A percentile compares a stretch with the other conserved stretches of the same genome.
Conservation (phyloP, 768 basidiomycete genomes). For the Rhodotorula sphaerocarpa region DNA sequence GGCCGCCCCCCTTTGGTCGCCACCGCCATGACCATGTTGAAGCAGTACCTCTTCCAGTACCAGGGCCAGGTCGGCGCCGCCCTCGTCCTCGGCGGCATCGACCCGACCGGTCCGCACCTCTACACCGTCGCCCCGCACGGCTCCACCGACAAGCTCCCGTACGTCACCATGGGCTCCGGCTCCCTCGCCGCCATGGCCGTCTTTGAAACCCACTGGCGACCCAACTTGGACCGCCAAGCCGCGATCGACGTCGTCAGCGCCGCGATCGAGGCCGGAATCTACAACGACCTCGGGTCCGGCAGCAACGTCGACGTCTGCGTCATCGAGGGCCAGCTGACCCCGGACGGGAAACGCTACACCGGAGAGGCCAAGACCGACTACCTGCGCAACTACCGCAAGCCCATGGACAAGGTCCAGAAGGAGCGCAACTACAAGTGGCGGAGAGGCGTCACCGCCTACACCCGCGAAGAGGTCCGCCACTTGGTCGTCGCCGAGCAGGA, state of each 20-base stretch:
- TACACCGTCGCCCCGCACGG: slow-evolving; percentile 96
- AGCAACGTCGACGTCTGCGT: slow-evolving; percentile 98
- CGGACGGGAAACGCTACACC: slow-evolving; percentile 41
- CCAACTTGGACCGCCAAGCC: slow-evolving; percentile 74
- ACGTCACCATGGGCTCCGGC: slow-evolving; percentile 97
- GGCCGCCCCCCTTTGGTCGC: slow-evolving; percentile 88
- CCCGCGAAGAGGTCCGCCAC: slow-evolving; percentile 25
- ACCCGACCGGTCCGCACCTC: slow-evolving; percentile 82
- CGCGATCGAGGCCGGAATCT: slow-evolving; percentile 91
- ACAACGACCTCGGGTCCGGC: slow-evolving; percentile 97
- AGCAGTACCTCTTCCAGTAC: slow-evolving; percentile 88
- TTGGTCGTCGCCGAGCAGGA: slow-evolving; percentile 36
- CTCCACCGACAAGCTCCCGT: slow-evolving; percentile 95
- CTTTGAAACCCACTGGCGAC: slow-evolving; percentile 77
- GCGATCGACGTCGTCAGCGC: slow-evolving; percentile 74
- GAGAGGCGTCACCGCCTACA: slow-evolving; percentile 6
- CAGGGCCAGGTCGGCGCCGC: slow-evolving; percentile 93
- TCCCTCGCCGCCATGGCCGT: slow-evolving; percentile 96
- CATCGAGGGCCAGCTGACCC: slow-evolving; percentile 53
- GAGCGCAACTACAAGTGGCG: slow-evolving; percentile 39
- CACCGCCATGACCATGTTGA: slow-evolving; percentile 98
- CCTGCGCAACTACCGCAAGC: slow-evolving; percentile 87
- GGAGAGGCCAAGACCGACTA: slow-evolving; percentile 69
- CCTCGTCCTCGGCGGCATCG: slow-evolving; percentile 93
- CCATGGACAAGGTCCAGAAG: slow-evolving; percentile 58